These are phyloP conservation scores for Punica granatum DNA, from an alignment of 345 rosid genomes.

Conservation along the genomic window DNA sequence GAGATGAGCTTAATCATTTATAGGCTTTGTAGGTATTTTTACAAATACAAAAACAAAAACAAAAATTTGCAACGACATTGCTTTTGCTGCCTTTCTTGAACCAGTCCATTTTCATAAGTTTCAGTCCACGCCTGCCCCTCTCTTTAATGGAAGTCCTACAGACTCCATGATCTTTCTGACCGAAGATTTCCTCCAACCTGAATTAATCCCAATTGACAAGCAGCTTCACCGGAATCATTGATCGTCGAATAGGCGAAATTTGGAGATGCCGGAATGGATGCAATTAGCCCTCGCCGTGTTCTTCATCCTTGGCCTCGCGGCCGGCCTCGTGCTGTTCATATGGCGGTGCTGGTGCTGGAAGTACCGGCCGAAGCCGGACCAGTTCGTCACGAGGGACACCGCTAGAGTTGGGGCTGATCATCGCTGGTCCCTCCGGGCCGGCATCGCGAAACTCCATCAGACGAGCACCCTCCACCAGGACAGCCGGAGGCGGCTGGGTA, in stretches of 20 bases:
- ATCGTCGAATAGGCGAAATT: conserved; percentile 3
- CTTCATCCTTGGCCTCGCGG: conserved; percentile 17
- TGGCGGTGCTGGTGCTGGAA: conserved; percentile 37
- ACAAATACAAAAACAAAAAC: too few relatives aligned
- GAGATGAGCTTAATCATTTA: too few relatives aligned
- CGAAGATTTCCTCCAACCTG: neutral
- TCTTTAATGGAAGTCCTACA: neutral
- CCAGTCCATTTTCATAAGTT: neutral
- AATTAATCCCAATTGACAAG: neutral
- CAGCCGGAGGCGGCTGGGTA: conserved; percentile 40
- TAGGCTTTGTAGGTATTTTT: too few relatives aligned
- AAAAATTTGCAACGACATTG: too few relatives aligned
- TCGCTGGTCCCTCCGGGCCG: conserved; percentile 31
- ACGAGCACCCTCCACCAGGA: conserved; percentile 31
- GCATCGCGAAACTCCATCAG: conserved; percentile 57
- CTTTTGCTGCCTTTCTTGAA: conserved; percentile 7
- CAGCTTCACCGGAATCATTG: neutral
- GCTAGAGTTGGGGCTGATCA: conserved; percentile 13
- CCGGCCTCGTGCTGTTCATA: conserved; percentile 25
- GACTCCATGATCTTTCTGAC: neutral
- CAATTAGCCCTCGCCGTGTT: conserved; percentile 24
- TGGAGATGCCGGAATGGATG: conserved; percentile 37
- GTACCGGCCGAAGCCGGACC: conserved; percentile 7
- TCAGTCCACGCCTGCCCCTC: conserved; percentile 3
- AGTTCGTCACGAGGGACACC: neutral